Evolutionary conservation across 495 filamentous ascomycete genomes (phyloP), one percentile per base, ranked within the genome.

Genomic region (Neurospora sp.): DNA sequence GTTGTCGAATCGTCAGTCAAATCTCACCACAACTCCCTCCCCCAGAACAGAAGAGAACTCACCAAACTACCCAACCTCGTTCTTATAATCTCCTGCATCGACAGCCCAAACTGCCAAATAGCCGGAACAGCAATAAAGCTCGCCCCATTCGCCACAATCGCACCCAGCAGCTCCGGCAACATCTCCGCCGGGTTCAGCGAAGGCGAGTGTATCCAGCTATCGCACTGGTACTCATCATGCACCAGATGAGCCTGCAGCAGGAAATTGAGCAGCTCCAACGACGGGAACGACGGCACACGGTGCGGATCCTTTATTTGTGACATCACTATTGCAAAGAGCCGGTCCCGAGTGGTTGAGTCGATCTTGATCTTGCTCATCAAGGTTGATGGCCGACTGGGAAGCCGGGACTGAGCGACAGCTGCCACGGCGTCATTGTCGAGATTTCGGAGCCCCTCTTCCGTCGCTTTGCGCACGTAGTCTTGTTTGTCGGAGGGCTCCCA

Each of bases 41-140:
- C 27, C 4, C 20, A 1, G 5, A 11, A 35, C 5, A 8, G 10
- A 9, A n/a, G 11, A 2, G 6, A 35, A 27, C 76, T 72, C 72
- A 77, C 77, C n/a, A 85, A 80, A n/a, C 76, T 79, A 2, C 82
- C 78, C 54, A 89, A 73, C 27, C 84, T 79, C 10, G 82, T 74
- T 5, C 88, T 80, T 4, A 88, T 83, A 40, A 85, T 83, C 75
- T 91, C 89, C 71, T 89, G 82, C 37, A 91, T 74, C 0, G 88
- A 87, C 77, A 87, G 86, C 2, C 89, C 89, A 35, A 91, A 80
- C 72, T 90, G 88, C 37, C 87, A 82, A 14, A 90, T 81, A 0
- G 88, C 82, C 12, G 81, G 81, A 23, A 85, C 79, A 0, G 85
- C 78, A 4, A 87, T 87, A 9, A 84, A 78, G 8, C 87, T 82